Evolutionary conservation across 805 yeast species (phyloP), one percentile per base, ranked within the genome.

Genomic region (Lachancea dasiensis): DNA sequence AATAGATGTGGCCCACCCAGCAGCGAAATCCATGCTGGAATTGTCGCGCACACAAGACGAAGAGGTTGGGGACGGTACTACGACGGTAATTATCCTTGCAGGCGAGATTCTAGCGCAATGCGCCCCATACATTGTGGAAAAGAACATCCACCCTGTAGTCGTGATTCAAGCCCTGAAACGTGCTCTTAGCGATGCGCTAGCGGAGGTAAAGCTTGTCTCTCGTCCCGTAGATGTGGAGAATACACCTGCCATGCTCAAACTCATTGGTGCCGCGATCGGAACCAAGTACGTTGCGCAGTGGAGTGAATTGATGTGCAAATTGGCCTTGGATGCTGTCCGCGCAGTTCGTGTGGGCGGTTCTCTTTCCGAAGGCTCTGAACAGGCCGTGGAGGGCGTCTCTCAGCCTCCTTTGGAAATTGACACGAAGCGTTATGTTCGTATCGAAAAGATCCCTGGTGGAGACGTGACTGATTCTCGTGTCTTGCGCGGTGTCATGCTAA

Each of bases 31-130:
- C 22, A 92, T 92, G 97, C 84, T 92, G 57, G 98, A 92, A 66
- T 75, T 92, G 49, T 79, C 92, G 54, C 77, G 98, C 67, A 89
- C 98, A 5, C 97, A 90, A 68, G 98, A 90, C 60, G 98, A 90
- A 67, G 98, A 90, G 67, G 98, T 78, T 39, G 99, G 99, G 40
- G 99, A 92, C 57, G 97, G 97, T 45, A 89, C 99, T 43, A 92
- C 99, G 18, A 82, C 96, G 6, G 99, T 92, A 38, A 92, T 92
- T 56, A 90, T 92, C 46, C 69, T 90, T 40, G 97, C 98, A 14
- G 98, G 98, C 47, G 98, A 92, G 62, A 86, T 92, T 41, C 70
- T 92, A 44, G 95, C 97, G 3, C 97, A 89, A 63, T 79, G 95
- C 34, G 87, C 83, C 62, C 97, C 96, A 33, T 87, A 86, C 63